These are phyloP conservation scores for Rhodamnia argentea DNA, from an alignment of 345 rosid species.

Conservation along the genomic window DNA sequence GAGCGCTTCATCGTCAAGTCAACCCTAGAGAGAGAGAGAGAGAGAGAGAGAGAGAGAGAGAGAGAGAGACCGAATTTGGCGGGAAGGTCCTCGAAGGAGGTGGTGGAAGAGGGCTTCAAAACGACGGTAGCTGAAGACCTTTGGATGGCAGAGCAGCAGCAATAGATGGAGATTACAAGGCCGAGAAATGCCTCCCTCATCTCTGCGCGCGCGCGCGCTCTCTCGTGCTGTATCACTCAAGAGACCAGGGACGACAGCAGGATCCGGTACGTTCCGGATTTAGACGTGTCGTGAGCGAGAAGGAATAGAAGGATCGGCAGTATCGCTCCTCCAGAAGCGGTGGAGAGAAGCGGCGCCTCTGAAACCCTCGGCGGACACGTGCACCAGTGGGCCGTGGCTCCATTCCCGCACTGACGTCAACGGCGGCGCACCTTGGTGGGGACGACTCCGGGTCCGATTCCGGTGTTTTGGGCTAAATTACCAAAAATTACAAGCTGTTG, in stretches of 20 bases:
- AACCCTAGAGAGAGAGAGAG: conserved; percentile 10
- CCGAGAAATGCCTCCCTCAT: not conserved
- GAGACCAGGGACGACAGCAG: not conserved
- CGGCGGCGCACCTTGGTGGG: not conserved
- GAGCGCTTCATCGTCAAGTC: not conserved
- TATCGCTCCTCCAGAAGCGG: not conserved
- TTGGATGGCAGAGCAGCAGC: conserved; percentile 6
- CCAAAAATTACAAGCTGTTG: not conserved
- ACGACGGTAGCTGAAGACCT: conserved; percentile 31
- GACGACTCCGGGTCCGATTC: not conserved
- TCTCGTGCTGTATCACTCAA: not conserved
- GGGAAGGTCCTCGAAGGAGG: conserved; percentile 56
- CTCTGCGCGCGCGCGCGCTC: not conserved
- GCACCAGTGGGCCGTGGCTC: not conserved
- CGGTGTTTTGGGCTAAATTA: not conserved
- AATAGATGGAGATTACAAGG: not conserved
- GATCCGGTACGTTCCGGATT: not conserved
- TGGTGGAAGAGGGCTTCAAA: conserved; percentile 31
- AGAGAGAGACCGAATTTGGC: conserved; percentile 53
- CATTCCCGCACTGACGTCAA: not conserved
- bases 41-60: not conserved
- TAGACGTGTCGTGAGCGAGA: not conserved
- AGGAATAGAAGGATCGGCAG: not conserved
- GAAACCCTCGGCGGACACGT: not conserved
- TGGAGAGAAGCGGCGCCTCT: not conserved